Percentiles rank a stretch among this genome's conserved stretches.
phyloP scores from a whole-genome alignment of 2,329 filamentous ascomycete genomes.

The Aspergillus calidoustus region DNA sequence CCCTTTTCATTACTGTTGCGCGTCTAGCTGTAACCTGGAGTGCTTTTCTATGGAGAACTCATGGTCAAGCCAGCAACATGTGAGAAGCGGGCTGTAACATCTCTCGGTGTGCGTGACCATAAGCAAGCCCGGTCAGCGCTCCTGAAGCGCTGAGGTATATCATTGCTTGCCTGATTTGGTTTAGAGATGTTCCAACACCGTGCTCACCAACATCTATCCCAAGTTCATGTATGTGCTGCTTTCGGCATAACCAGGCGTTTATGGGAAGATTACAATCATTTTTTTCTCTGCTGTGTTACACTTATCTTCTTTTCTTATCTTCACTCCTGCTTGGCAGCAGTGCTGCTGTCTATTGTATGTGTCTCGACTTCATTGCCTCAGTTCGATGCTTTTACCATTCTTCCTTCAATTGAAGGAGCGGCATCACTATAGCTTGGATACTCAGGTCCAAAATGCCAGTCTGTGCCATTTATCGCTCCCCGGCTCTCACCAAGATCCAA shows the following conservation, averaged over 20 bases:
- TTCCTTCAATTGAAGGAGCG: conserved; percentile 14
- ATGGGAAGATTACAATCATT: conserved; percentile 35
- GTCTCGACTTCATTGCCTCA: conserved; percentile 12
- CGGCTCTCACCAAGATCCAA: neutral
- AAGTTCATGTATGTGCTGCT: conserved; percentile 23
- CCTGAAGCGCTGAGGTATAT: conserved; percentile 5
- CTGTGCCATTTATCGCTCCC: conserved; percentile 3
- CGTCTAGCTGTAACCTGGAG: neutral
- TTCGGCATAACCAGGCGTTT: conserved; percentile 40
- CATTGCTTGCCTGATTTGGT: conserved; percentile 4
- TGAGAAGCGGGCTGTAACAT: conserved; percentile 2
- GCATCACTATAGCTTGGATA: conserved; percentile 32
- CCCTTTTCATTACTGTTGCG: conserved; percentile 6
- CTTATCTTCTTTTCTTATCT: conserved; percentile 15
- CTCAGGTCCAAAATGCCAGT: conserved; percentile 15
- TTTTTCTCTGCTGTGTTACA: conserved; percentile 25
- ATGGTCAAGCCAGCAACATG: neutral
- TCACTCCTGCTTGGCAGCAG: conserved; percentile 23
- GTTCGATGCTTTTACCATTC: conserved; percentile 12
- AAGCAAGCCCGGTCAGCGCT: neutral
- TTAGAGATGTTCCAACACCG: neutral
- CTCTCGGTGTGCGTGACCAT: conserved; percentile 12
- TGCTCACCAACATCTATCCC: conserved; percentile 17
- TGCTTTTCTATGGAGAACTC: neutral
- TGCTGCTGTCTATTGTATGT: conserved; percentile 18